Base-by-base conservation (phyloP, 208 protist species). In the Acanthamoeba royreba region DNA sequence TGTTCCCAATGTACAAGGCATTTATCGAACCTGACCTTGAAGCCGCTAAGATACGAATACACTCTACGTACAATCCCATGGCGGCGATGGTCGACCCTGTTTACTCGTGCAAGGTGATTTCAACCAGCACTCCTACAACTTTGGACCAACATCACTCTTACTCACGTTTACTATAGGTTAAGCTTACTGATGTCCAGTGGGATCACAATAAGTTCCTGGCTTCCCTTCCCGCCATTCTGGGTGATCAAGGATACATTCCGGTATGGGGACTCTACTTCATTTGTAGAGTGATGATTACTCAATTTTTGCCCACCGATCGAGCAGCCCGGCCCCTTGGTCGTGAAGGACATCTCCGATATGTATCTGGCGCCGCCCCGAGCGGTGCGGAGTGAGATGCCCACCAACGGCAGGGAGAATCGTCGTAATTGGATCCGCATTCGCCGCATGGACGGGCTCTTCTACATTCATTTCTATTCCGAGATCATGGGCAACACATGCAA, bases 1-100 rank as follows among this genome's bases (percentile, higher is more conserved):
- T 95, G 22, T 95, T 95, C 63, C 94, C 94, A 47, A 95, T 95
- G 94, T 95, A 94, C 43, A 95, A 95, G 55, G 94, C 94, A 25
- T 95, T 95, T 22, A 93, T 95, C 25, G 94, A 95, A n/a, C 89
- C 94, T 47, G 94, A 95, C 72, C 53, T 95, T 2, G 63, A 95
- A 58, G 45, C 88, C 52, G 94, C 94, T 1, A 95, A 93, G 46
- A 95, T 95, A 0, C 88, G 93, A 31, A 95, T 95, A 11, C 89
- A 95, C 25, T 86, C 55, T 17, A 83, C 74, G 1, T 95, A 93
- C 79, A 95, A 95, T 33, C 94, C 94, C 42, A 95, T 95, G 94
- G 93, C 79, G 47, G 91, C 92, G 28, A 93, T 95, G 4, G 94
- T 95, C 46, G 94, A 95, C 45, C 94, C 94, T 35, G 85, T 74